phyloP scores from a whole-genome alignment of 768 basidiomycete species.

The Boletales sp. region DNA sequence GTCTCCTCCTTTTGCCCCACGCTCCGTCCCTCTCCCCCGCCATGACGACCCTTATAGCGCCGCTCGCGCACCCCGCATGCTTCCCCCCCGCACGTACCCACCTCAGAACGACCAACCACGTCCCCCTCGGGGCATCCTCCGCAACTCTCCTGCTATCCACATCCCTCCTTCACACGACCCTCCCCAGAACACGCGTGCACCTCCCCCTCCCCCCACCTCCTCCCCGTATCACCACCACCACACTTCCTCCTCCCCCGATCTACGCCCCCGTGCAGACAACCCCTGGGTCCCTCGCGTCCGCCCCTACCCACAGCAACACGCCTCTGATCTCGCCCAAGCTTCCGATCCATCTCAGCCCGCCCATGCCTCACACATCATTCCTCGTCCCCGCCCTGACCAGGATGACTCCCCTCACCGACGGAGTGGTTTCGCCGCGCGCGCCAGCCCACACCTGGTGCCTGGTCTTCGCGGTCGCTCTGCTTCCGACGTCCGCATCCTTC shows the following conservation, averaged over 20 bases:
- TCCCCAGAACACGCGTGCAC: neutral
- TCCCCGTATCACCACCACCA: slow-evolving; percentile 14
- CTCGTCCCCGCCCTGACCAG: slow-evolving; percentile 12
- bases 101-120: slow-evolving; percentile 5
- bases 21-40: slow-evolving; percentile 5
- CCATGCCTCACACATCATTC: slow-evolving; percentile 10
- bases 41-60: slow-evolving; percentile 7
- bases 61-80: slow-evolving; percentile 1
- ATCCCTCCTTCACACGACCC: slow-evolving; percentile 2
- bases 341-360: neutral
- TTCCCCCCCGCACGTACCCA: neutral
- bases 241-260: slow-evolving; percentile 24
- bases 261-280: slow-evolving; percentile 18
- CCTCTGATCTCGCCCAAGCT: slow-evolving; percentile 5
- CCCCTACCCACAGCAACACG: slow-evolving; percentile 8
- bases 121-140: slow-evolving; percentile 17
- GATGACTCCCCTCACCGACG: slow-evolving; percentile 9
- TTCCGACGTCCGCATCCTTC: slow-evolving; percentile 17
- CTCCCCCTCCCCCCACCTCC: slow-evolving; percentile 3
- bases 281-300: slow-evolving; percentile 23
- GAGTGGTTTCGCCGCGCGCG: slow-evolving; percentile 13
- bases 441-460: slow-evolving; percentile 8
- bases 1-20: slow-evolving; percentile 18
- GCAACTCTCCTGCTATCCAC: slow-evolving; percentile 3
- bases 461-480: slow-evolving; percentile 19